Evolutionary conservation across 768 basidiomycete species (phyloP).

Genomic region (Auriscalpium vulgare): DNA sequence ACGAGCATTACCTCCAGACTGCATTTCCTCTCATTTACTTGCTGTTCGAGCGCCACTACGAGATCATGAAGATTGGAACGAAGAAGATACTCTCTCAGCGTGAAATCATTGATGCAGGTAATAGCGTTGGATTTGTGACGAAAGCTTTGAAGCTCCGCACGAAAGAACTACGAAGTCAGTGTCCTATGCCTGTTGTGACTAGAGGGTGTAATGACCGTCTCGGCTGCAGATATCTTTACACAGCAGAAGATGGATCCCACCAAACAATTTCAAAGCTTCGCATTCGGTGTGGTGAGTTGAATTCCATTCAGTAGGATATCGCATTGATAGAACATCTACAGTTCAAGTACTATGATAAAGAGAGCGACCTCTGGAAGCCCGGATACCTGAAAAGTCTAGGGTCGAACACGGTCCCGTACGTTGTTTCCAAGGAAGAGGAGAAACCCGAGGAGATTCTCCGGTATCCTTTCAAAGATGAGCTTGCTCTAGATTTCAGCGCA

Average conservation of each 20-base stretch:
- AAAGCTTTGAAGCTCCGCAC: neutral
- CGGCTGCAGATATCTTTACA: neutral
- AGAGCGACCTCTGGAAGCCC: neutral
- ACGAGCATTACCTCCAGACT: neutral
- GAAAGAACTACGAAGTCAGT: neutral
- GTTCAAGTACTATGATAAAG: neutral
- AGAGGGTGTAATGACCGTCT: neutral
- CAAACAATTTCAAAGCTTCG: neutral
- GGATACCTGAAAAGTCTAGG: neutral
- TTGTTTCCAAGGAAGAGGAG: neutral
- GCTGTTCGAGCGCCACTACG: constrained; percentile 5
- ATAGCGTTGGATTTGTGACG: neutral
- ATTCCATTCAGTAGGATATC: neutral
- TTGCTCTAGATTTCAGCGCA: neutral
- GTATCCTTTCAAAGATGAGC: neutral
- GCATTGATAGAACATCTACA: neutral
- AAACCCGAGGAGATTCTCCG: neutral
- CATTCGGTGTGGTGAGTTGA: neutral
- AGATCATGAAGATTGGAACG: neutral
- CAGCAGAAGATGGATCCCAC: neutral
- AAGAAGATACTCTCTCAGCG: neutral
- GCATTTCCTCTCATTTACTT: constrained; percentile 2
- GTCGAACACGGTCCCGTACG: neutral
- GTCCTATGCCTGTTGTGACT: neutral
- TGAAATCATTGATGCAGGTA: constrained; percentile 1